Conservation (phyloP, 169 alveolate species). For the Amoebophrya sp. region DNA sequence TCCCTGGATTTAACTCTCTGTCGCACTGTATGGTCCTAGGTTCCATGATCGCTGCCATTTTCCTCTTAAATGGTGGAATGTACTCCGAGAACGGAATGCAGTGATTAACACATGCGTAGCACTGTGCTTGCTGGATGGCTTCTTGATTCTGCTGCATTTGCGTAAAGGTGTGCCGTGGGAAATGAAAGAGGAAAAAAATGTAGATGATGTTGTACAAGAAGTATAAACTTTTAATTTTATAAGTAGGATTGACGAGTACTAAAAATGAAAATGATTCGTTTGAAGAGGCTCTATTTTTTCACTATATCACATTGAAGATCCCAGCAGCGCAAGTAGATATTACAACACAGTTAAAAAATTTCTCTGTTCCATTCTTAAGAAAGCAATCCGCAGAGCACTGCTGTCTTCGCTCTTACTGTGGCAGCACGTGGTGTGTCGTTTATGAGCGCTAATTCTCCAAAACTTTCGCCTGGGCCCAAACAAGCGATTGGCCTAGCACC, state of each 20-base stretch:
- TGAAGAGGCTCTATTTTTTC: too few species aligned
- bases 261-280: too few species aligned
- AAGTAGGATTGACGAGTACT: too few species aligned
- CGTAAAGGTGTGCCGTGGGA: not conserved
- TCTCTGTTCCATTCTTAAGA: too few species aligned
- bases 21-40: not conserved
- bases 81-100: slow-evolving; percentile 9
- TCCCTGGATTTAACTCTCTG: not conserved
- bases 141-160: not conserved
- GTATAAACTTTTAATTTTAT: too few species aligned
- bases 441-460: not conserved
- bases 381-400: not conserved
- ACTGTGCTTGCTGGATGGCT: not conserved
- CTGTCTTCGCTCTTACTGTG: not conserved
- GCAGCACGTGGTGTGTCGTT: slow-evolving; percentile 11
- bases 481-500: not conserved
- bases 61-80: not conserved
- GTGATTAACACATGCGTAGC: not conserved
- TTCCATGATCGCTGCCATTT: not conserved
- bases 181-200: not conserved
- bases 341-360: too few species aligned
- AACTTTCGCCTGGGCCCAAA: not conserved
- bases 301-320: too few species aligned
- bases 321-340: too few species aligned
- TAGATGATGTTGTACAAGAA: not conserved